Percentiles rank a stretch among this genome's conserved stretches.
Conservation (phyloP, 2,329 filamentous ascomycete genomes). For the Aspergillus persii region DNA sequence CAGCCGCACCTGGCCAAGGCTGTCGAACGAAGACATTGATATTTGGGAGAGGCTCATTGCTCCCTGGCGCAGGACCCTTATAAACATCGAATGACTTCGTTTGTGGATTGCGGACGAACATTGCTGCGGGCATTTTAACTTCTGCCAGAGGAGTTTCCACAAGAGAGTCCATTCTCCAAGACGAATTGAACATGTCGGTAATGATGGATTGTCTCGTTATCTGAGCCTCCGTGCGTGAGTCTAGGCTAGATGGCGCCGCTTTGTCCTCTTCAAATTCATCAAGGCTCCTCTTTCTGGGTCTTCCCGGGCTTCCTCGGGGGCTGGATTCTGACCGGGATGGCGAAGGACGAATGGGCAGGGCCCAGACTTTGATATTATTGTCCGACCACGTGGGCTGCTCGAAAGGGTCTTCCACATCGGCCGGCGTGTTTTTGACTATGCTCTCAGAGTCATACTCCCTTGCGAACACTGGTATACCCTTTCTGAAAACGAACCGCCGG, state of each 20-base stretch:
- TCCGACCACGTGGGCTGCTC: conserved; percentile 70
- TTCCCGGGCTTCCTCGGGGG: conserved; percentile 24
- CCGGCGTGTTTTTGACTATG: conserved; percentile 22
- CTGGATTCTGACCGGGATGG: conserved; percentile 7
- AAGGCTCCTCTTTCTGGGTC: conserved; percentile 47
- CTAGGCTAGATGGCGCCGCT: conserved; percentile 8
- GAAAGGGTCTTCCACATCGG: conserved; percentile 22
- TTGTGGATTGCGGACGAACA: conserved; percentile 64
- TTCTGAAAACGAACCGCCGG: conserved; percentile 80
- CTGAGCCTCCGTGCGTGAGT: conserved; percentile 41
- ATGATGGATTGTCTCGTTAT: conserved; percentile 62
- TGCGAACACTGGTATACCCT: conserved; percentile 70
- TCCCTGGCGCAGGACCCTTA: conserved; percentile 62
- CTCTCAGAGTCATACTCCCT: conserved; percentile 60
- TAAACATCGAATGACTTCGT: conserved; percentile 68
- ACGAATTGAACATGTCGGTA: conserved; percentile 74
- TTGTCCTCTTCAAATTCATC: conserved; percentile 47
- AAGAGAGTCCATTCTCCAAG: conserved; percentile 70
- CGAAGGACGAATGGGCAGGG: conserved; percentile 57
- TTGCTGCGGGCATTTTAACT: conserved; percentile 64
- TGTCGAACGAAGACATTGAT: conserved; percentile 70
- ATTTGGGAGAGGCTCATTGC: conserved; percentile 53
- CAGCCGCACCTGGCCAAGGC: conserved; percentile 72
- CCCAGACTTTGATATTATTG: conserved; percentile 78
- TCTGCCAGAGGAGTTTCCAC: conserved; percentile 64